Evolutionary conservation across 2,329 filamentous ascomycete genomes (phyloP).

Genomic region (Spiromastix sp.): DNA sequence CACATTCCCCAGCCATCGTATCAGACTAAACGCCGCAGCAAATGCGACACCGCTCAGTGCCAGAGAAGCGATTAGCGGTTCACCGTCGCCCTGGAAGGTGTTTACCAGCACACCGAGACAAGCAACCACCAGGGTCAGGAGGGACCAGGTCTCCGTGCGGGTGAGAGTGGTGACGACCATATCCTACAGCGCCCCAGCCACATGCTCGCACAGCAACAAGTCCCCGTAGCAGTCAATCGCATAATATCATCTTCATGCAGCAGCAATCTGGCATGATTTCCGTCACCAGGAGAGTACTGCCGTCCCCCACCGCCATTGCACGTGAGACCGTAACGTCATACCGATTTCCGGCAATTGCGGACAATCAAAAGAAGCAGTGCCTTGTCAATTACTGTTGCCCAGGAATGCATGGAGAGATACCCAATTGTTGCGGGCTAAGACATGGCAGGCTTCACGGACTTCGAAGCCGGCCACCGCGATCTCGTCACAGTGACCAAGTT

Average conservation of each 20-base stretch:
- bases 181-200: too few species aligned
- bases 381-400: too few species aligned
- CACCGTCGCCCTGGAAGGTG: constrained; percentile 74
- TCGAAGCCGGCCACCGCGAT: constrained; percentile 42
- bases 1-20: constrained; percentile 82
- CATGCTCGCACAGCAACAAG: too few species aligned
- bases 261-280: neutral
- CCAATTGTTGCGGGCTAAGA: constrained; percentile 1
- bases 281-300: neutral
- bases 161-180: constrained; percentile 38
- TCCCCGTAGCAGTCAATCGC: neutral
- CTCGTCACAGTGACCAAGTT: constrained; percentile 77
- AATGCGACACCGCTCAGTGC: constrained; percentile 82
- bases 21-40: constrained; percentile 68
- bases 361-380: too few species aligned
- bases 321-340: neutral
- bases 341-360: too few species aligned
- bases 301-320: neutral
- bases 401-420: too few species aligned
- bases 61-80: constrained; percentile 78
- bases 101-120: constrained; percentile 61
- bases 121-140: constrained; percentile 54
- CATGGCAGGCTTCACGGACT: constrained; percentile 32
- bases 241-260: neutral
- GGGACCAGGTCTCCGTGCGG: constrained; percentile 44